Conservation (phyloP, 805 yeast genomes). For the Wickerhamomyces alni region DNA sequence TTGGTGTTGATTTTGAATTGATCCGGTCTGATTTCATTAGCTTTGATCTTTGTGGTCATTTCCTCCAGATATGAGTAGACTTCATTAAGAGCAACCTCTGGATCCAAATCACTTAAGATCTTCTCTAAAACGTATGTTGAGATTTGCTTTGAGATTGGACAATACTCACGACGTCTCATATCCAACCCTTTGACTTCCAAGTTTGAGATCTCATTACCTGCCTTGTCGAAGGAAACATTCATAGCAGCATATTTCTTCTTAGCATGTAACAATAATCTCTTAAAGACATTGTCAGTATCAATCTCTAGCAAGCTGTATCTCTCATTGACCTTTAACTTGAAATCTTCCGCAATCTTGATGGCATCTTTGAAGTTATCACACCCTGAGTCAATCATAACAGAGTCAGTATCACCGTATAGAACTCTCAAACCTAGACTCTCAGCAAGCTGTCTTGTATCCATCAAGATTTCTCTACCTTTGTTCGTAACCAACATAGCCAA, state of each 20-base stretch:
- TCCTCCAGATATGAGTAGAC: conserved; percentile 68
- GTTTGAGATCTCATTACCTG: conserved; percentile 49
- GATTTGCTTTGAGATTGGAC: conserved; percentile 86
- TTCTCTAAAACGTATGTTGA: conserved; percentile 70
- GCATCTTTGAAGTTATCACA: conserved; percentile 67
- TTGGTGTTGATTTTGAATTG: conserved; percentile 79
- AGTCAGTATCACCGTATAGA: conserved; percentile 97
- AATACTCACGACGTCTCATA: conserved; percentile 94
- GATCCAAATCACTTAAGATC: conserved; percentile 65
- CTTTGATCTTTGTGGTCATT: conserved; percentile 49
- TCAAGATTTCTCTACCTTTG: conserved; percentile 91
- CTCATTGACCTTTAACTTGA: conserved; percentile 82
- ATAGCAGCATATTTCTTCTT: conserved; percentile 97
- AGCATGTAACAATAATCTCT: conserved; percentile 78
- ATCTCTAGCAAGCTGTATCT: conserved; percentile 83
- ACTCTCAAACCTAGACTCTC: conserved; percentile 79
- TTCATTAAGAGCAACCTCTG: conserved; percentile 67
- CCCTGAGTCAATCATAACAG: conserved; percentile 96
- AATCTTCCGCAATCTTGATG: conserved; percentile 72
- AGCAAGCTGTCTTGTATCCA: conserved; percentile 89
- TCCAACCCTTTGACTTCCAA: conserved; percentile 95
- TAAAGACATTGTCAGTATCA: conserved; percentile 91
- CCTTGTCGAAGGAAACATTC: conserved; percentile 45
- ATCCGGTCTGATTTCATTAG: conserved; percentile 56
- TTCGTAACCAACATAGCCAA: conserved; percentile 92